Conservation (phyloP, 768 basidiomycete species). For the Leucocoprinus sp. region DNA sequence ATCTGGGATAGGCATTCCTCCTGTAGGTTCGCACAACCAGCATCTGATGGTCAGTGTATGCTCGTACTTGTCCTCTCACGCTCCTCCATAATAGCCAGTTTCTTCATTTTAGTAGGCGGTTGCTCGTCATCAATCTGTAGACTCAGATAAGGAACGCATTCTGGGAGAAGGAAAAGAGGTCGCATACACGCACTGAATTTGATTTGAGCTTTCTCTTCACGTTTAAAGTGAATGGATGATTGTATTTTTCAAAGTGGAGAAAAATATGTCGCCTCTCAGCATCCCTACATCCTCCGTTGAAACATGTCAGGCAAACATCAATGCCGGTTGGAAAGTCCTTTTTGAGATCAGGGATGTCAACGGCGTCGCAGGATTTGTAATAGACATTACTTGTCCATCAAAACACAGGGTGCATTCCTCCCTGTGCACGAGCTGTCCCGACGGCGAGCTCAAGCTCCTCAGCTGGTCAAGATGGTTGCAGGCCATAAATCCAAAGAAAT, state of each 20-base stretch:
- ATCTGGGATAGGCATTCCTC: constrained; percentile 38
- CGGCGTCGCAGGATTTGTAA: not conserved
- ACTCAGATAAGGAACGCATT: not conserved
- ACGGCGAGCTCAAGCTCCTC: constrained; percentile 40
- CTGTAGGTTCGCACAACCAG: constrained; percentile 58
- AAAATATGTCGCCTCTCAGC: constrained; percentile 60
- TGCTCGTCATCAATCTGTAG: constrained; percentile 61
- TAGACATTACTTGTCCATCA: constrained; percentile 67
- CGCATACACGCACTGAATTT: constrained; percentile 55
- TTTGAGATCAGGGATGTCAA: not conserved
- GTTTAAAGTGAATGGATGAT: constrained; percentile 74
- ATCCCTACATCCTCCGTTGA: constrained; percentile 84
- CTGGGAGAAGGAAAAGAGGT: constrained; percentile 13
- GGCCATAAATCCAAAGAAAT: no score
- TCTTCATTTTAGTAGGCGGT: constrained; percentile 84
- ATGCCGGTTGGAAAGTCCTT: constrained; percentile 72
- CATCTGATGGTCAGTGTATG: constrained; percentile 58
- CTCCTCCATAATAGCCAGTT: constrained; percentile 81
- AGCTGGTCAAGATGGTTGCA: no score
- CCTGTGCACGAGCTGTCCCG: constrained; percentile 66
- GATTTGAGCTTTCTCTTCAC: constrained; percentile 68
- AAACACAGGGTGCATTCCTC: constrained; percentile 99
- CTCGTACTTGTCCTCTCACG: constrained; percentile 82
- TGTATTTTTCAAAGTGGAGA: constrained; percentile 63
- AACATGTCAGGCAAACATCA: constrained; percentile 87